Base-by-base conservation (phyloP, 495 filamentous ascomycete species). In the Aspergillus haitiensis region DNA sequence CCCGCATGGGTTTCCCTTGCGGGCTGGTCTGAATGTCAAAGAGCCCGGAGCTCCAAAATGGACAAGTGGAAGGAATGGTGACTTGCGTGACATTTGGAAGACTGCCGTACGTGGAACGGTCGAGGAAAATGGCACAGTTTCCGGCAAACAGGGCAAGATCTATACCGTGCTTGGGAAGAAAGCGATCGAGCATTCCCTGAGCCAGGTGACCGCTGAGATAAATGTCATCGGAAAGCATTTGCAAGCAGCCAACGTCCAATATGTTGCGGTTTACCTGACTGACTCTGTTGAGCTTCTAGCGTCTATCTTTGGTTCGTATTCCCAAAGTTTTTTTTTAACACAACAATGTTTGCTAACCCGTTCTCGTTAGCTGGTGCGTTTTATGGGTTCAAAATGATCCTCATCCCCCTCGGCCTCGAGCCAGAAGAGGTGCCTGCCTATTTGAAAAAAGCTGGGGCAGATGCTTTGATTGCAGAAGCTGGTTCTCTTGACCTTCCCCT, bases 71-170 rank as follows among this genome's bases (percentile, higher is more conserved):
- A 84, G 88, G 63, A 86, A 94, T 70, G 94, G 94, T 15, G 94
- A 99, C 63, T 78, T 99, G 57, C 83, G 94, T 48, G 94, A 99
- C 71, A 80, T 99, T 48, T 99, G 94, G 94, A 87, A 86, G 56
- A 79, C 85, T 67, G 90, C 88, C 42, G 74, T 88, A 13, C 80
- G 80, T 42, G 90, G 90, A 40, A 75, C 78, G 5, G 71, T 82
- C 32, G 82, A 87, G 53, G 79, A 81, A 21, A 84, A 86, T 36
- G 84, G 85, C 12, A 74, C 79, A 18, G 64, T 75, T 37, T 77
- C 83, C n/a, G 82, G 83, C 45, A 79, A 84, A 50, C 84, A 82
- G 63, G 90, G 91, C 48, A 89, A 85, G 68, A 85, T 99, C 52
- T 74, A 92, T 46, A 96, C 90, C 1, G 86, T 96, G 15, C 75